phyloP scores from a whole-genome alignment of 345 rosid species.

The Brassica cretica region DNA sequence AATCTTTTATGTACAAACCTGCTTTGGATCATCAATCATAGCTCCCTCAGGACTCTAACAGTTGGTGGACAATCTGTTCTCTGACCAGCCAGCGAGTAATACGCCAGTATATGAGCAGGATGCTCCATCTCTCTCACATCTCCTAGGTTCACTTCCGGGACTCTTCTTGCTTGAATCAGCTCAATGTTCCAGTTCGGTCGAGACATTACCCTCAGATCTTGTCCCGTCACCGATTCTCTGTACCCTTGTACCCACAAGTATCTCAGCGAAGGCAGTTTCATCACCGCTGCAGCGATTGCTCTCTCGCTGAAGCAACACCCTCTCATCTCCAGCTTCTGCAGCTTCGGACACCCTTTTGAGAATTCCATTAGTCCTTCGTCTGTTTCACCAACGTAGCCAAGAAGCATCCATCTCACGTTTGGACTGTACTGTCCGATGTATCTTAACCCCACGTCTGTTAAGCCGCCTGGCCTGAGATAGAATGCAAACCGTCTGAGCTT shows the following conservation, averaged over 20 bases:
- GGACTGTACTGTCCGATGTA: conserved; percentile 73
- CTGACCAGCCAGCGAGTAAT: conserved; percentile 87
- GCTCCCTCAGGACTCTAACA: conserved; percentile 45
- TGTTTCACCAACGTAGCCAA: conserved; percentile 72
- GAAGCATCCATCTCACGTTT: conserved; percentile 52
- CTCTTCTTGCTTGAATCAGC: conserved; percentile 64
- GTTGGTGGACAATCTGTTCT: conserved; percentile 80
- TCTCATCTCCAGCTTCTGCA: conserved; percentile 90
- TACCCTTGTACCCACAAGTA: conserved; percentile 97
- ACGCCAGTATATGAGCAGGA: conserved; percentile 90
- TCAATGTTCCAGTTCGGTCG: conserved; percentile 97
- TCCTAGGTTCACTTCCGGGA: conserved; percentile 36
- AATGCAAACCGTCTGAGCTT: conserved; percentile 79
- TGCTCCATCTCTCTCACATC: conserved; percentile 46
- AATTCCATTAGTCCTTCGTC: conserved; percentile 77
- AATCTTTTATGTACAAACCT: conserved; percentile 38
- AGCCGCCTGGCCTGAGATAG: conserved; percentile 77
- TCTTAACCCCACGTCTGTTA: conserved; percentile 76
- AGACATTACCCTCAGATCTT: conserved; percentile 69
- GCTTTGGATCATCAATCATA: conserved; percentile 18
- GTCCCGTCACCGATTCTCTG: conserved; percentile 51
- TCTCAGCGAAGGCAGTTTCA: conserved; percentile 69
- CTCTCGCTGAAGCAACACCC: conserved; percentile 83
- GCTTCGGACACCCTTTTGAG: conserved; percentile 59
- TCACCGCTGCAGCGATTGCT: conserved; percentile 71